Evolutionary conservation across 2,329 filamentous ascomycete species (phyloP), one percentile per base, ranked within the genome.

Genomic region (Cephalotrichum gorgonifer): DNA sequence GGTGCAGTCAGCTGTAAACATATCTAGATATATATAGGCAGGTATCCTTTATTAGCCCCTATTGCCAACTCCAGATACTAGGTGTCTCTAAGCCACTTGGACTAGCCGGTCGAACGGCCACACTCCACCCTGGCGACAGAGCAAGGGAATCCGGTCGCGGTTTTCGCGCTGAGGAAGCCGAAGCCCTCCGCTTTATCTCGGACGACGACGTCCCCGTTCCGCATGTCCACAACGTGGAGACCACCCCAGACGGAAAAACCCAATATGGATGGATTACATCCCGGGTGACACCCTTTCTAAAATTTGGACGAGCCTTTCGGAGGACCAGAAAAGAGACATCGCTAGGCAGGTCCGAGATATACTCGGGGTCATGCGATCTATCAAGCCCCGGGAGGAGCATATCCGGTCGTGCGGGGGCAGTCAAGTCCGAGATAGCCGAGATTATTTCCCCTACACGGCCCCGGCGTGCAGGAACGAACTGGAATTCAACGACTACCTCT

Each of bases 341-440:
- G 54, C 53, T n/a, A 44, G 25, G 2, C 59, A 64, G 51, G 49
- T 64, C n/a, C 55, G 55, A 4, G 50, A n/a, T 0, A 55, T 62
- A 2, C 5, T 62, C 11, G 35, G 51, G 15, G 56, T 20, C 22
- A 63, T 63, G 60, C 50, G 57, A 43, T 52, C 54, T 23, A 41
- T 59, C 3, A 23, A 53, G 1, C 53, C 58, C 4, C 60, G 58
- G 1, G 43, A 52, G 3, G 4, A 51, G 11, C 46, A 55, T 33
- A 58, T 62, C 23, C 58, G 60, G 22, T 52, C 52, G 11, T 63
- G 58, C 49, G 57, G 57, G 42, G 55, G 57, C 12, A 53, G 35
- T 1, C 54, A 58, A 25, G 57, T 63, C 20, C 54, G 58, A 8
- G 61, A 64, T 30, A 56, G 53, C 0, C 55, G 58, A 1, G 12